phyloP scores from a whole-genome alignment of 208 protist genomes.

The Trypanosomatidae sp. region DNA sequence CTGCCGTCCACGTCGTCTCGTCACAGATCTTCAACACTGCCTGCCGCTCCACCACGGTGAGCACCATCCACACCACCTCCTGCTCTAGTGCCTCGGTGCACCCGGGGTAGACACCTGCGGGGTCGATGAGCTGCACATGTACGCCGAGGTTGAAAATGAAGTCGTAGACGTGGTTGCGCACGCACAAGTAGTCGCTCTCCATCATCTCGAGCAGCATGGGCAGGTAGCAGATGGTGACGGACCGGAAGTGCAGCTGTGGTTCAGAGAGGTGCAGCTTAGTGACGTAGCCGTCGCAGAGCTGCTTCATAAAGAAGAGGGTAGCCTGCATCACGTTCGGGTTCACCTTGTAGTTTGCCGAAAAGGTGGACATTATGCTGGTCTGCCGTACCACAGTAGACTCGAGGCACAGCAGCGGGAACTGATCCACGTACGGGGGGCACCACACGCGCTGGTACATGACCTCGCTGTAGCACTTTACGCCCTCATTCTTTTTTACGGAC shows the following conservation, averaged over 20 bases:
- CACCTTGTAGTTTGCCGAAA: conserved; percentile 69
- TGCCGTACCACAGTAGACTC: conserved; percentile 66
- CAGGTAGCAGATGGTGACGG: conserved; percentile 79
- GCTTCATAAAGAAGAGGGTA: conserved; percentile 79
- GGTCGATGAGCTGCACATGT: conserved; percentile 88
- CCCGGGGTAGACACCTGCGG: conserved; percentile 52
- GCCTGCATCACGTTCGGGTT: conserved; percentile 65
- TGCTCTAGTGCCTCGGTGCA: conserved; percentile 76
- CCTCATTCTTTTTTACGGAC: conserved; percentile 25
- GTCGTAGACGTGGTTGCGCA: conserved; percentile 89
- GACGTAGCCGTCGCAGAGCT: conserved; percentile 84
- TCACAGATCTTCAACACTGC: conserved; percentile 52
- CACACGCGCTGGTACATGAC: conserved; percentile 32
- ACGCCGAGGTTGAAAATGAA: conserved; percentile 77
- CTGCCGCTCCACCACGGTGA: conserved; percentile 63
- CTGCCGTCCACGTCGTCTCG: conserved; percentile 70
- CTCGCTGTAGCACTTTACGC: conserved; percentile 22
- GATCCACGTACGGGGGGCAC: conserved; percentile 60
- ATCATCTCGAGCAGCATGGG: conserved; percentile 79
- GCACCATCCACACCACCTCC: conserved; percentile 79
- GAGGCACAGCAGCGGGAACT: conserved; percentile 70
- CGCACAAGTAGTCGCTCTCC: conserved; percentile 85
- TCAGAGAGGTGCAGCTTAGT: conserved; percentile 73
- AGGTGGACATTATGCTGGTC: conserved; percentile 58
- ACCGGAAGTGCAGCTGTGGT: conserved; percentile 68